phyloP scores from a whole-genome alignment of 2,329 filamentous ascomycete genomes.

The Dactylellina drechsleri region DNA sequence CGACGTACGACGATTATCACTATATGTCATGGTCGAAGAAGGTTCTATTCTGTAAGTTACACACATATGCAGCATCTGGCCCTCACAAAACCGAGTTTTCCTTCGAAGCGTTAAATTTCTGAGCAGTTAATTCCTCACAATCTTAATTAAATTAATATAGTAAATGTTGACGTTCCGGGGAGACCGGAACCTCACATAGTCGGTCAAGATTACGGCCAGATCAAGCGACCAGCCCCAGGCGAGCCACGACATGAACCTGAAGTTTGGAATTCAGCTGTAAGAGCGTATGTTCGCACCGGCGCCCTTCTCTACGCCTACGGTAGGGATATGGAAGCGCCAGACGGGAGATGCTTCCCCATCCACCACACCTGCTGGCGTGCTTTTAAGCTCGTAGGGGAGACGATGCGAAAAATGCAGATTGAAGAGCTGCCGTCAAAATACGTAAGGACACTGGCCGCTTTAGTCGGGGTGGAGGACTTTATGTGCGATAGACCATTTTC shows the following conservation, averaged over 20 bases:
- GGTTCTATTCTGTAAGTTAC: too few relatives aligned
- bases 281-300: slow-evolving; percentile 1
- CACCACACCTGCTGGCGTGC: slow-evolving; percentile 11
- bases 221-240: background rate
- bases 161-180: background rate
- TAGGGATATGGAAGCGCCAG: background rate
- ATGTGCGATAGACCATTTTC: too few relatives aligned
- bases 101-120: background rate
- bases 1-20: too few relatives aligned
- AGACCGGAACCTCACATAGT: background rate
- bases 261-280: background rate
- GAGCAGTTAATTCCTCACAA: background rate
- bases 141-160: background rate
- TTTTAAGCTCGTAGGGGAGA: background rate
- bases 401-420: background rate
- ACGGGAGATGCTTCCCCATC: slow-evolving; percentile 26
- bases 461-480: too few relatives aligned
- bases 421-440: too few relatives aligned
- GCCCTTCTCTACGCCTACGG: slow-evolving; percentile 1
- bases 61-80: too few relatives aligned
- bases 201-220: background rate
- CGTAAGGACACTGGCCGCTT: too few relatives aligned
- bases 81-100: background rate
- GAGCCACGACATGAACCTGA: background rate
- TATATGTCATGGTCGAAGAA: too few relatives aligned